Base-by-base conservation (phyloP, 208 protist species). In the Leishmania guyanensis region DNA sequence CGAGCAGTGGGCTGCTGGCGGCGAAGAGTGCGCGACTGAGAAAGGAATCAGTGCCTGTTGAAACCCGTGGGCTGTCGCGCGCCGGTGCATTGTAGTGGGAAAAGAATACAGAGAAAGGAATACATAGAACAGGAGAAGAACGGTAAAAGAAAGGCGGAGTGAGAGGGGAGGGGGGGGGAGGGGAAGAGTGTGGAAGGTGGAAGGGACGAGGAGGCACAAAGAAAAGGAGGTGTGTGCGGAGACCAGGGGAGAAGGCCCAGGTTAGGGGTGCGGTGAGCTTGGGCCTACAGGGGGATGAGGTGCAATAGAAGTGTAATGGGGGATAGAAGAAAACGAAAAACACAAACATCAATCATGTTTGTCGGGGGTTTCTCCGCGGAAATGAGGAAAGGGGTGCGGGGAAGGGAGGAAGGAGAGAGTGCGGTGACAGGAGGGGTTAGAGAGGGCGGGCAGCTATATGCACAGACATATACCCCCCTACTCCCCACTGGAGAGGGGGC, bases 41-140 rank as follows among this genome's bases (percentile, higher is more conserved):
- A 90, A 90, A 33, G 87, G 82, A 79, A 90, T 87, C 17, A 81
- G 16, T 20, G 84, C 80, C 58, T 82, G 78, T 50, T 90, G 84
- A 39, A 77, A 83, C 8, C 79, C 72, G 1, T 81, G 76, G 33
- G 20, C 46, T n/a, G 6, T 43, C 2, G 39, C 16, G 20, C 12
- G 9, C 12, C 29, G 48, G 29, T 75, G 29, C 71, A 75, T 75
- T 29, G 39, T 36, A 46, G 36, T 71, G 36, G 10, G 36, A 1
- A 39, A 39, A 39, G 36, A 39, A 39, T 39, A 39, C 36, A n/a
- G 22, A 70, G 20, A 26, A 48, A 14, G 46, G 48, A 54, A 12
- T 39, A 39, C 36, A 36, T 9, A n/a, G 10, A 10, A n/a, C 9
- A 36, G 46, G 48, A 2, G 26, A n/a, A 54, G 43, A 39, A 33